Conservation (phyloP, 192 early-diverging fungal genomes). For the Gorgonomyces haynaldii region DNA sequence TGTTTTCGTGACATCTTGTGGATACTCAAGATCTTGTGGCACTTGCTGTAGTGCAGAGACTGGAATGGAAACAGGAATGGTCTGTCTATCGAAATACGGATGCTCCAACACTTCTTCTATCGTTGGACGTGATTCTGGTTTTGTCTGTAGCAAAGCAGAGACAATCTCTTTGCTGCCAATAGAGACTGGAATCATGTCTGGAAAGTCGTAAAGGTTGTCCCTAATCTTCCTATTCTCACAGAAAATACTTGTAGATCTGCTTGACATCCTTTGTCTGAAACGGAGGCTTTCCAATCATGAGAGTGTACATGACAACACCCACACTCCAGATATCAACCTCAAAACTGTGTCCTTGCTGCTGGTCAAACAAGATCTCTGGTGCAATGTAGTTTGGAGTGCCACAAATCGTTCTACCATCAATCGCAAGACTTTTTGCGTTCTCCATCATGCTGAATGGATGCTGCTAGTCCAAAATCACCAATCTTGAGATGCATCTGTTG, state of each 20-base stretch:
- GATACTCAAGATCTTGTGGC: constrained; percentile 11
- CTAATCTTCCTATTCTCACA: constrained; percentile 44
- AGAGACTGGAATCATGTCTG: constrained; percentile 45
- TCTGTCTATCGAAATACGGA: constrained; percentile 25
- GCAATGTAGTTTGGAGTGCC: constrained; percentile 98
- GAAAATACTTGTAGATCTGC: constrained; percentile 59
- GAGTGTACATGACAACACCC: constrained; percentile 53
- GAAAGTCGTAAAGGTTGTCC: constrained; percentile 64
- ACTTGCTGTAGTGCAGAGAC: constrained; percentile 17
- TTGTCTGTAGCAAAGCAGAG: constrained; percentile 47
- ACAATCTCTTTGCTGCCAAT: constrained; percentile 58
- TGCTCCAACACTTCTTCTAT: constrained; percentile 36
- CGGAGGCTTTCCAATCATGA: constrained; percentile 79
- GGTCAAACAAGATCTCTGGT: constrained; percentile 81
- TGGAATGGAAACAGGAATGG: constrained; percentile 23
- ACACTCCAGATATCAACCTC: constrained; percentile 84
- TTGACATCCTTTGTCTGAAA: constrained; percentile 74
- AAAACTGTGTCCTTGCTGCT: constrained; percentile 71
- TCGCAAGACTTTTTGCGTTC: constrained; percentile 94
- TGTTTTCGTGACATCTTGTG: too few species aligned
- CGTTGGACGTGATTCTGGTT: constrained; percentile 39
- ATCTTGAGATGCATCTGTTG: constrained; percentile 76
- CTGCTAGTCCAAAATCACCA: constrained; percentile 93
- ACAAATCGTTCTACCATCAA: constrained; percentile 88
- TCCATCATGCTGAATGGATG: constrained; percentile 56